Evolutionary conservation across 768 basidiomycete genomes (phyloP).

Genomic region (Dacryopinax spathularia): DNA sequence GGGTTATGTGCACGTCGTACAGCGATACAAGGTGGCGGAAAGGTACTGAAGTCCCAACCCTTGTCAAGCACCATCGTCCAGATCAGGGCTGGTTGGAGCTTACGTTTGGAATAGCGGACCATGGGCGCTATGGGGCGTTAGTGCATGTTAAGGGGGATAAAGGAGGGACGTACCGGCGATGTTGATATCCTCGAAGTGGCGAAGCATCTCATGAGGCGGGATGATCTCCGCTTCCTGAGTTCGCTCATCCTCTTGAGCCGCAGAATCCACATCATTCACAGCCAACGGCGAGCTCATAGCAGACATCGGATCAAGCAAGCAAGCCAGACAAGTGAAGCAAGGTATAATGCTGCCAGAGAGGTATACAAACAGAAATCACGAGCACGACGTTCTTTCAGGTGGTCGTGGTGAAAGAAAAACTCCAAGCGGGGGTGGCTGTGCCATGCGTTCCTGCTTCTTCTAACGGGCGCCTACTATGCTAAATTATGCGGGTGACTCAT

Average conservation of each 20-base stretch:
- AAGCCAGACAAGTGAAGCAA: no score
- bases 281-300: no score
- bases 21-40: conserved; percentile 30
- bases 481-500: no score
- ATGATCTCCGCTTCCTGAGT: conserved; percentile 12
- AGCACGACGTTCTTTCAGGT: no score
- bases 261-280: no score
- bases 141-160: neutral
- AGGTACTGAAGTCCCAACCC: conserved; percentile 18
- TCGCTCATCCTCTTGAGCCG: neutral
- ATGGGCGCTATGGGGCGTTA: conserved; percentile 21
- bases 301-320: no score
- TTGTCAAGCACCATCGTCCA: neutral
- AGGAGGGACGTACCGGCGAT: conserved; percentile 18
- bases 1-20: conserved; percentile 32
- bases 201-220: conserved; percentile 23
- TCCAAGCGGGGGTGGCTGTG: no score
- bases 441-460: no score
- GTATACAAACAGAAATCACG: no score
- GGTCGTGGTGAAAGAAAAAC: no score
- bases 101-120: conserved; percentile 31
- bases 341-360: no score
- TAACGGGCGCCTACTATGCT: no score
- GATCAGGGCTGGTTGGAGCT: neutral
- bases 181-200: conserved; percentile 23